These are phyloP conservation scores for Mortierella sp. DNA, from an alignment of 371 early-diverging fungal species.

Conservation along the genomic window DNA sequence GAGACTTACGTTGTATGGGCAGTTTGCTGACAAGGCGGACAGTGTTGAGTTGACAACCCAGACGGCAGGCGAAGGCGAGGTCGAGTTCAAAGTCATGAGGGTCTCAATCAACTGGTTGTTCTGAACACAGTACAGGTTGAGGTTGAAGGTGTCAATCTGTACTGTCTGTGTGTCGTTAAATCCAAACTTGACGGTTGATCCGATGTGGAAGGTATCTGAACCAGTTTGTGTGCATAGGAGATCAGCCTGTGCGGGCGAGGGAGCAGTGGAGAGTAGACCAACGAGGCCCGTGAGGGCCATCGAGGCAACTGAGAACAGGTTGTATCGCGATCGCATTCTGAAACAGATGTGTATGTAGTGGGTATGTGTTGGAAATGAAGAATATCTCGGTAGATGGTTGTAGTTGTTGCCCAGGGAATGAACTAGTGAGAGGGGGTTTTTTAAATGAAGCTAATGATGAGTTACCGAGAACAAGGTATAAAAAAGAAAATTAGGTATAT, in stretches of 20 bases:
- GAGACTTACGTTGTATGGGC: constrained; percentile 39
- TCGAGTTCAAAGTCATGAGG: constrained; percentile 27
- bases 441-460: not conserved
- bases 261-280: constrained; percentile 13
- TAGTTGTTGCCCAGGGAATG: not conserved
- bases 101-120: constrained; percentile 25
- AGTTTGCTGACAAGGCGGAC: constrained; percentile 5
- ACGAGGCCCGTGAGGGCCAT: constrained; percentile 1
- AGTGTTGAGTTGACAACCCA: constrained; percentile 30
- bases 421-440: constrained; percentile 2
- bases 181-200: constrained; percentile 41
- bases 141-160: constrained; percentile 25
- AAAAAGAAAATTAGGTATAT: not conserved
- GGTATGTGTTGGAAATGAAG: not conserved
- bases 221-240: constrained; percentile 30
- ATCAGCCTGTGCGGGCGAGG: constrained; percentile 22
- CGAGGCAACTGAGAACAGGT: constrained; percentile 8
- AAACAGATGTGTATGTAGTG: not conserved
- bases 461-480: constrained; percentile 9
- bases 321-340: constrained; percentile 18
- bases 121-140: constrained; percentile 39
- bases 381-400: not conserved
- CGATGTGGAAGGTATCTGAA: constrained; percentile 31
- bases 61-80: constrained; percentile 18
- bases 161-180: constrained; percentile 39